These are phyloP conservation scores for Choanephora cucurbitarum DNA, from an alignment of 371 early-diverging fungal species.

Conservation along the genomic window DNA sequence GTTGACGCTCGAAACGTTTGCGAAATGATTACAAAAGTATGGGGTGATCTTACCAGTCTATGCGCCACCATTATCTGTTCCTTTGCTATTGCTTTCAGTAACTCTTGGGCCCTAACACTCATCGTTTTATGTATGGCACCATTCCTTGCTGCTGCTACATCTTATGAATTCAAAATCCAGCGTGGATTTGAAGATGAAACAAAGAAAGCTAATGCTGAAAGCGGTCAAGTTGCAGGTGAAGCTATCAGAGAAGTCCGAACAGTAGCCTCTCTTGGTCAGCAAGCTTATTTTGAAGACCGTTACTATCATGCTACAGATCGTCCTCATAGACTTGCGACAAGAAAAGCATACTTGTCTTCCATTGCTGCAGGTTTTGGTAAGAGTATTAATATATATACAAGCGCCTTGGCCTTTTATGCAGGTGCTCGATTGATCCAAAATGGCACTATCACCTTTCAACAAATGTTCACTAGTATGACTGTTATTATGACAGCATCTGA, in stretches of 20 bases:
- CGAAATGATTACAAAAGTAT: constrained; percentile 64
- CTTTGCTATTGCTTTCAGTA: constrained; percentile 34
- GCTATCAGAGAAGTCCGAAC: constrained; percentile 81
- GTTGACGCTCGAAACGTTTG: constrained; percentile 72
- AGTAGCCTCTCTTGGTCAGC: constrained; percentile 73
- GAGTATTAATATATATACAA: constrained; percentile 62
- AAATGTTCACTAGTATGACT: constrained; percentile 67
- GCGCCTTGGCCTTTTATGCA: constrained; percentile 58
- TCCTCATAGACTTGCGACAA: constrained; percentile 66
- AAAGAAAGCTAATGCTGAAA: constrained; percentile 57
- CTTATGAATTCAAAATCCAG: constrained; percentile 28
- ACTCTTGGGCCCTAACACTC: constrained; percentile 53
- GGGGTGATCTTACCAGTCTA: constrained; percentile 57
- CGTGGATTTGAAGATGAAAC: constrained; percentile 51
- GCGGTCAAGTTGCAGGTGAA: constrained; percentile 75
- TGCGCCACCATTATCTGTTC: constrained; percentile 36
- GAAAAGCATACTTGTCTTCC: constrained; percentile 56
- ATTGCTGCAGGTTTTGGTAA: constrained; percentile 69
- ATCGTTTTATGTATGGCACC: constrained; percentile 52
- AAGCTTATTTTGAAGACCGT: constrained; percentile 59
- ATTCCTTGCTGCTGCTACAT: constrained; percentile 35
- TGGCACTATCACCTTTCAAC: constrained; percentile 28
- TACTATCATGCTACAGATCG: constrained; percentile 60
- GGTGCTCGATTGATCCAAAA: constrained; percentile 47
- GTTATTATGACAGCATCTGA: constrained; percentile 72